Conservation (phyloP, 805 yeast species). For the Yarrowia porcina region DNA sequence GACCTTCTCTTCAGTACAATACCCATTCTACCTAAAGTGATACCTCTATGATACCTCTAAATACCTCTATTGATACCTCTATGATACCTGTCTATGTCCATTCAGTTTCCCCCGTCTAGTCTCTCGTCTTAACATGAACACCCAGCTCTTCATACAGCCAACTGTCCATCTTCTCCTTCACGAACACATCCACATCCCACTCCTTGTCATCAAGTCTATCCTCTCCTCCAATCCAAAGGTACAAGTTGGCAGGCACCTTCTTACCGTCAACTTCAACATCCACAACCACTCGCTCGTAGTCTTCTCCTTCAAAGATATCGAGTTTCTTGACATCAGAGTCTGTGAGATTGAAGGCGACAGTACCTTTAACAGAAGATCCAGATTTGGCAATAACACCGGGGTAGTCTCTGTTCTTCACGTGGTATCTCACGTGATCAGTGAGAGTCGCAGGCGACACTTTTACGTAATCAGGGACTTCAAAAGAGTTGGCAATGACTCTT, state of each 20-base stretch:
- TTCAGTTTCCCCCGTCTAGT: not conserved
- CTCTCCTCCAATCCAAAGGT: conserved; percentile 15
- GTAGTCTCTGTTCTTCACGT: not conserved
- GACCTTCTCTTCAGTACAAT: no score
- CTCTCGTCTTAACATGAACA: conserved; percentile 1
- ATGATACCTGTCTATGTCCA: not conserved
- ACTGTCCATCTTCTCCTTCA: conserved; percentile 1
- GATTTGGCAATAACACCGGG: conserved; percentile 1
- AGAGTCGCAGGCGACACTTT: not conserved
- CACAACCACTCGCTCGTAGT: not conserved
- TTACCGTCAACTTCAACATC: not conserved
- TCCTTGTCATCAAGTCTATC: conserved; percentile 2
- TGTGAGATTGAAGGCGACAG: conserved; percentile 9
- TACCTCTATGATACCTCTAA: no score
- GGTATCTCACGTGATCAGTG: not conserved
- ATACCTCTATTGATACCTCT: no score
- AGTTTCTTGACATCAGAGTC: conserved; percentile 3
- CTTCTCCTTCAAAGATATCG: conserved; percentile 1
- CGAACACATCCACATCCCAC: conserved; percentile 14
- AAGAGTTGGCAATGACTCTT: conserved; percentile 16
- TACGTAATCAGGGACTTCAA: conserved; percentile 3
- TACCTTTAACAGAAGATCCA: not conserved
- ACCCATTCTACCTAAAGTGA: no score
- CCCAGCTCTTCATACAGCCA: conserved; percentile 18
- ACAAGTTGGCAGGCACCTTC: not conserved